Evolutionary conservation across 441 rosid genomes (phyloP).

Genomic region (Pelargonium cotyledonis): DNA sequence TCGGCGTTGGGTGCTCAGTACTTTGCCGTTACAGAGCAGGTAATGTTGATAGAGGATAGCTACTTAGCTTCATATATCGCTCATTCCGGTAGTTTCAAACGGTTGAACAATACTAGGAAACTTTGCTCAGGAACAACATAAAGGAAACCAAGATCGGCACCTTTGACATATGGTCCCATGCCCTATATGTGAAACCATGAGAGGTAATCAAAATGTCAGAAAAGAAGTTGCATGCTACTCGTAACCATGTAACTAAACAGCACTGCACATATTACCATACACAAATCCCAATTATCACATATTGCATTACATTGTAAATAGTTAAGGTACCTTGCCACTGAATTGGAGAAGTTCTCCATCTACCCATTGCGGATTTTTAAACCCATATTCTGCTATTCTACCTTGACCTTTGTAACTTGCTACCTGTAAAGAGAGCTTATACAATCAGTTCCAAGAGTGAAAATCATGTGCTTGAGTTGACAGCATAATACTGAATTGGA

Average conservation of each 20-base stretch:
- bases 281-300: background rate
- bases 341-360: conserved; percentile 84
- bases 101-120: conserved; percentile 84
- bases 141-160: conserved; percentile 88
- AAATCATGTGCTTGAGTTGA: background rate
- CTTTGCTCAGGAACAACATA: conserved; percentile 77
- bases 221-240: background rate
- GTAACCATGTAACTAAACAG: no score
- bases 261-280: no score
- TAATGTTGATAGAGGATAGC: background rate
- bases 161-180: conserved; percentile 64
- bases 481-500: background rate
- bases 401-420: conserved; percentile 86
- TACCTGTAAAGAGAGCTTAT: conserved; percentile 37
- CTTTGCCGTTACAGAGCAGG: background rate
- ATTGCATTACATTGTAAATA: background rate
- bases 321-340: conserved; percentile 64
- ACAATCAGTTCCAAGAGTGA: background rate
- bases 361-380: conserved; percentile 78
- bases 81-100: conserved; percentile 67
- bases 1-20: background rate
- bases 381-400: conserved; percentile 80
- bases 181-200: conserved; percentile 36
- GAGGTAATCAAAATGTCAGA: background rate
- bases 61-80: background rate